Conservation (phyloP, 2,329 filamentous ascomycete species). For the Aspergillus brasiliensis region DNA sequence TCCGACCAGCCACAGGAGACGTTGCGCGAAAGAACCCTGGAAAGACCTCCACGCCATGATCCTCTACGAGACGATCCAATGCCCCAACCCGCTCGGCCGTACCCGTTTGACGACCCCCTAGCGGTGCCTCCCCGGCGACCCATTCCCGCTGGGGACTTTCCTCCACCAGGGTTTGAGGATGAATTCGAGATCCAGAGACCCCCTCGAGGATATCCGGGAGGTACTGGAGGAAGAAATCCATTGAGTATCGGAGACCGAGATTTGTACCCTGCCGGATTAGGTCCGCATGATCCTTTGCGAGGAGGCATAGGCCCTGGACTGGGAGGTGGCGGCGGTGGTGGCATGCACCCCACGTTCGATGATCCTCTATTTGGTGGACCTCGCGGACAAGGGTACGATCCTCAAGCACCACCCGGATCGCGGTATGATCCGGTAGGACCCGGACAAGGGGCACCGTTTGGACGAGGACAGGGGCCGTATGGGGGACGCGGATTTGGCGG, state of each 20-base stretch:
- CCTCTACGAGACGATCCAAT: conserved; percentile 55
- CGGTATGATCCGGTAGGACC: conserved; percentile 87
- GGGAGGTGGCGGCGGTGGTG: conserved; percentile 68
- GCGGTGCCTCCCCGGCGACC: conserved; percentile 62
- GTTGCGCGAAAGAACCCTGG: conserved; percentile 44
- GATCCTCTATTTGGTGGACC: conserved; percentile 77
- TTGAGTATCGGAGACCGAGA: conserved; percentile 81
- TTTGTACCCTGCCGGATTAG: conserved; percentile 81
- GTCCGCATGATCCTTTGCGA: conserved; percentile 79
- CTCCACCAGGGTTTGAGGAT: conserved; percentile 90
- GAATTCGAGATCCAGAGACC: conserved; percentile 80
- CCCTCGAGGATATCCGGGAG: conserved; percentile 52
- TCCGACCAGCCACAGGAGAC: conserved; percentile 24
- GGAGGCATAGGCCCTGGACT: conserved; percentile 65
- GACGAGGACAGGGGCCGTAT: conserved; percentile 32
- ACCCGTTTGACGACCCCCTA: conserved; percentile 69
- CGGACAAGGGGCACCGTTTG: conserved; percentile 55
- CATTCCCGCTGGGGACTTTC: conserved; percentile 71
- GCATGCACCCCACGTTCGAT: conserved; percentile 96
- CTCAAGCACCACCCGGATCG: conserved; percentile 81
- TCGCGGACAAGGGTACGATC: conserved; percentile 59
- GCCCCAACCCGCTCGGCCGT: conserved; percentile 65
- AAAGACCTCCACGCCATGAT: conserved; percentile 46
- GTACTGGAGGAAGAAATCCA: conserved; percentile 56
- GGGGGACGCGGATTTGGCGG: conserved; percentile 54